phyloP scores from a whole-genome alignment of 2,329 filamentous ascomycete species.

The Fusarium protoensiforme region DNA sequence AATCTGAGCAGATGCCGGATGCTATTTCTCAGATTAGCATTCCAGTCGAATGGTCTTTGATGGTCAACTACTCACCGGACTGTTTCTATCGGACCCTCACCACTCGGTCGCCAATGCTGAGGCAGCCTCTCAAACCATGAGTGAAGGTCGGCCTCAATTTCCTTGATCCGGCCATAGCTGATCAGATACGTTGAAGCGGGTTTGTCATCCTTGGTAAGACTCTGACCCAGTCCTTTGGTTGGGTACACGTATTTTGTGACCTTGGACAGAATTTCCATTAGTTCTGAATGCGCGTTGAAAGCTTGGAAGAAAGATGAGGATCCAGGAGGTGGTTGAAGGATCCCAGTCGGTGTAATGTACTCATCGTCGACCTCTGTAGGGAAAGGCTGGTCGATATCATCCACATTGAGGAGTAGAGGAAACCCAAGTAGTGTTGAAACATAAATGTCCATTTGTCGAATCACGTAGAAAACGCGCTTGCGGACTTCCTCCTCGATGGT shows the following conservation, averaged over 20 bases:
- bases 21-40: constrained; percentile 45
- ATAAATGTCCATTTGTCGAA: constrained; percentile 77
- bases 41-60: background rate
- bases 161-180: constrained; percentile 71
- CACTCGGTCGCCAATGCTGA: constrained; percentile 79
- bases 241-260: constrained; percentile 75
- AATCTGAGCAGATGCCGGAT: constrained; percentile 82
- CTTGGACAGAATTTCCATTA: constrained; percentile 73
- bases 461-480: constrained; percentile 73
- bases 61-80: constrained; percentile 69
- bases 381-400: constrained; percentile 75
- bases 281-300: constrained; percentile 72
- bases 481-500: constrained; percentile 73
- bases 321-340: constrained; percentile 65
- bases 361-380: constrained; percentile 75
- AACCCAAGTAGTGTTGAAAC: constrained; percentile 75
- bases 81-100: constrained; percentile 78
- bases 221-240: constrained; percentile 65
- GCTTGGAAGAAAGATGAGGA: constrained; percentile 71
- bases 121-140: constrained; percentile 76
- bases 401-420: constrained; percentile 69
- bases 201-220: constrained; percentile 54
- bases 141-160: constrained; percentile 72
- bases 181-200: constrained; percentile 68
- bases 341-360: constrained; percentile 69